A percentile compares a stretch with the other conserved stretches of the same genome.
phyloP scores from a whole-genome alignment of 768 basidiomycete species.

The Tubosaeta sp. region DNA sequence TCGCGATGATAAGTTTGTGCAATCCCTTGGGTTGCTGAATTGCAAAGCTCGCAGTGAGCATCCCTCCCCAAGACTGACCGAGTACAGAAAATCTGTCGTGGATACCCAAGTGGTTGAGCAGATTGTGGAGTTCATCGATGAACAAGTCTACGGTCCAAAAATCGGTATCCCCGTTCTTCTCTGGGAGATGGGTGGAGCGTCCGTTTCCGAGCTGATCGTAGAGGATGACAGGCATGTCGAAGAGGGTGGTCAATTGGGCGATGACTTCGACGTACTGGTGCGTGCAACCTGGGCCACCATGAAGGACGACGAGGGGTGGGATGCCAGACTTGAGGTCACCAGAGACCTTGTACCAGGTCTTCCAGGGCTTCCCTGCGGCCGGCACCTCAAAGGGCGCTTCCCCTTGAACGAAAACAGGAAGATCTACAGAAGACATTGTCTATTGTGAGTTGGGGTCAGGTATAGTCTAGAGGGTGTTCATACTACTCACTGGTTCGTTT shows the following conservation, averaged over 20 bases:
- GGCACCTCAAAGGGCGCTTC: slow-evolving; percentile 25
- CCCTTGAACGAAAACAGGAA: slow-evolving; percentile 29
- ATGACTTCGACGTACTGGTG: slow-evolving; percentile 39
- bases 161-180: slow-evolving; percentile 37
- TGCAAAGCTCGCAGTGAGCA: slow-evolving; percentile 41
- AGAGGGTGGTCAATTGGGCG: slow-evolving; percentile 34
- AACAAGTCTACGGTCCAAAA: slow-evolving; percentile 54
- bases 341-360: slow-evolving; percentile 43
- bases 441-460: background rate
- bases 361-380: slow-evolving; percentile 29
- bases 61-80: slow-evolving; percentile 42
- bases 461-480: too few species aligned
- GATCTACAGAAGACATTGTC: slow-evolving; percentile 24
- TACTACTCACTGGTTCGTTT: too few species aligned
- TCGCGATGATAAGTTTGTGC: slow-evolving; percentile 42
- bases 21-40: slow-evolving; percentile 41
- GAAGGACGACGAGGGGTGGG: slow-evolving; percentile 43
- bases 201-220: slow-evolving; percentile 58
- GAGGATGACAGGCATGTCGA: slow-evolving; percentile 44
- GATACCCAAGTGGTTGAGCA: slow-evolving; percentile 43
- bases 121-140: slow-evolving; percentile 46
- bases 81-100: slow-evolving; percentile 38
- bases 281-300: slow-evolving; percentile 49
- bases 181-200: slow-evolving; percentile 49
- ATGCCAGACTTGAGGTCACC: slow-evolving; percentile 34